A percentile compares a stretch with the other conserved stretches of the same genome.
Evolutionary conservation across 2,329 filamentous ascomycete genomes (phyloP).

Genomic region (Aspergillus fumigatus): DNA sequence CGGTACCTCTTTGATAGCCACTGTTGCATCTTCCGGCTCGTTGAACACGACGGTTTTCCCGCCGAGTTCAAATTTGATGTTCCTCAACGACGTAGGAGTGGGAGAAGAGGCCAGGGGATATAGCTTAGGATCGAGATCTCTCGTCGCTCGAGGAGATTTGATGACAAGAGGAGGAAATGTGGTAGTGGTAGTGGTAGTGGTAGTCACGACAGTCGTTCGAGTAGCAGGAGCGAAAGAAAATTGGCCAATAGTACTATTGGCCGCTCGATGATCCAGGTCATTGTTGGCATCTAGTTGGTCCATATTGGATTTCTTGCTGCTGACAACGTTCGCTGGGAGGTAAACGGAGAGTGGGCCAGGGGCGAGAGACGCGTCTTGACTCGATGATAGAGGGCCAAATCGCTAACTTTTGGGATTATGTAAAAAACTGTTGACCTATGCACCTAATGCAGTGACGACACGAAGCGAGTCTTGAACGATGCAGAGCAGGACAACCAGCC

Average conservation of each 20-base stretch:
- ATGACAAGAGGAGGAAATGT: conserved; percentile 79
- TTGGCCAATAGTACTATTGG: conserved; percentile 49
- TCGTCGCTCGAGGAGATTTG: conserved; percentile 64
- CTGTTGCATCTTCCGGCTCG: conserved; percentile 55
- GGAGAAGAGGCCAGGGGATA: conserved; percentile 82
- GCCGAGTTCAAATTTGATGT: conserved; percentile 69
- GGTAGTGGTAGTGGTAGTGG: conserved; percentile 83
- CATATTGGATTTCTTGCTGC: conserved; percentile 21
- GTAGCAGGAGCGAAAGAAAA: conserved; percentile 61
- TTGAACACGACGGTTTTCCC: conserved; percentile 58
- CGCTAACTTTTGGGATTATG: conserved; percentile 5
- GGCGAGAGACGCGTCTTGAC: conserved; percentile 14
- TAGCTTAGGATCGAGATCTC: conserved; percentile 75
- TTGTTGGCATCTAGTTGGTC: conserved; percentile 20
- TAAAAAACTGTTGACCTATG: conserved; percentile 12
- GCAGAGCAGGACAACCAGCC: background rate
- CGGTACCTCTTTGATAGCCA: conserved; percentile 52
- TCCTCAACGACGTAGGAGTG: conserved; percentile 72
- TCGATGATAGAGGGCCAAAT: conserved; percentile 8
- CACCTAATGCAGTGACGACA: conserved; percentile 11
- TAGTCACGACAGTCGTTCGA: conserved; percentile 70
- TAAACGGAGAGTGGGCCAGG: conserved; percentile 9
- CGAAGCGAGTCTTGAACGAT: conserved; percentile 1
- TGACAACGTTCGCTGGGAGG: conserved; percentile 4
- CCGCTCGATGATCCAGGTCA: conserved; percentile 19